phyloP scores from a whole-genome alignment of 2,329 filamentous ascomycete species.

The Paracamarosporium sp. region DNA sequence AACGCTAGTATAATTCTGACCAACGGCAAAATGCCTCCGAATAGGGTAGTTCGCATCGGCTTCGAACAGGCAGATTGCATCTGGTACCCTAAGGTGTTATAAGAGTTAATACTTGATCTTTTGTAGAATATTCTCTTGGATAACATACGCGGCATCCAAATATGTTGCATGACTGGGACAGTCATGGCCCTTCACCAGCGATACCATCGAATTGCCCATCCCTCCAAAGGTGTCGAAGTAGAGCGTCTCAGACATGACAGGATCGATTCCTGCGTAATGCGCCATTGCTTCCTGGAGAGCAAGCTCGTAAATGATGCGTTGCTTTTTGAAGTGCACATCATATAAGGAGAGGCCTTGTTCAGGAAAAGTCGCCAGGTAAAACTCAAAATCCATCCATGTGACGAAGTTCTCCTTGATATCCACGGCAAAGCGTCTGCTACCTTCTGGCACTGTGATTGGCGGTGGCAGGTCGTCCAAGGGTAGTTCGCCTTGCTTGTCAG shows the following conservation, averaged over 20 bases:
- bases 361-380: slow-evolving; percentile 59
- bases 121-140: neutral
- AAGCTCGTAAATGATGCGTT: slow-evolving; percentile 63
- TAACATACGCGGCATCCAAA: slow-evolving; percentile 49
- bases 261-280: slow-evolving; percentile 60
- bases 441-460: slow-evolving; percentile 55
- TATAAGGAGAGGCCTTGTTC: slow-evolving; percentile 59
- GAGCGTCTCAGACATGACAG: slow-evolving; percentile 52
- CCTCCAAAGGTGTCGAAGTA: slow-evolving; percentile 60
- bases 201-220: slow-evolving; percentile 52
- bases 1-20: slow-evolving; percentile 32
- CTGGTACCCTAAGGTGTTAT: slow-evolving; percentile 35
- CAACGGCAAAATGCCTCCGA: slow-evolving; percentile 33
- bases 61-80: slow-evolving; percentile 57
- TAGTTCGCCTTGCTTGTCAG: slow-evolving; percentile 50
- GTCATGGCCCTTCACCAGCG: slow-evolving; percentile 59
- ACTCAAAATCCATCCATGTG: slow-evolving; percentile 60
- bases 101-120: neutral
- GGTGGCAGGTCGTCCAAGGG: slow-evolving; percentile 62
- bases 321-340: slow-evolving; percentile 62
- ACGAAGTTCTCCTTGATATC: slow-evolving; percentile 55
- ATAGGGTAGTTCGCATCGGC: slow-evolving; percentile 36
- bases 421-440: slow-evolving; percentile 51
- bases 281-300: slow-evolving; percentile 62
- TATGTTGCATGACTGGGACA: slow-evolving; percentile 61